These are phyloP conservation scores for Barnettozyma vustinii DNA, from an alignment of 805 yeast genomes.

Conservation along the genomic window DNA sequence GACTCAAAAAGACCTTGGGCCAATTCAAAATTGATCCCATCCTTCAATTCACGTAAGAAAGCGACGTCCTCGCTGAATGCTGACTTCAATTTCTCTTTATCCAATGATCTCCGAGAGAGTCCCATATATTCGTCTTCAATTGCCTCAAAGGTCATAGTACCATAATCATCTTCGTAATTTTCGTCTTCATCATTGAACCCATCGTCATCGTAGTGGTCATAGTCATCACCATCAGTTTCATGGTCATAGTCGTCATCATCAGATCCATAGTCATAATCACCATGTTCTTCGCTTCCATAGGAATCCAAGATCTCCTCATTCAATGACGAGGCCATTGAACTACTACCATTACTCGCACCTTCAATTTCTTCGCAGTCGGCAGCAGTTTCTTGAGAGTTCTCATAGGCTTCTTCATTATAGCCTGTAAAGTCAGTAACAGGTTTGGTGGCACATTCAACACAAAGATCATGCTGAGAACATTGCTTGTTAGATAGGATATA, in stretches of 20 bases:
- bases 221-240: neutral
- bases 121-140: neutral
- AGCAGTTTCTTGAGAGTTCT: neutral
- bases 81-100: neutral
- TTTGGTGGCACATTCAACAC: neutral
- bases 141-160: neutral
- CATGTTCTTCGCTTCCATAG: constrained; percentile 4
- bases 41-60: neutral
- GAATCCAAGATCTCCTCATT: neutral
- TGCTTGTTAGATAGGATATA: neutral
- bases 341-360: neutral
- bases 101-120: neutral
- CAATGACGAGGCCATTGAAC: neutral
- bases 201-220: too few relatives aligned
- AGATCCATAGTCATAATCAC: constrained; percentile 2
- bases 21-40: constrained; percentile 7
- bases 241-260: neutral
- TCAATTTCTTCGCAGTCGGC: neutral
- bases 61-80: constrained; percentile 4
- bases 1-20: constrained; percentile 8
- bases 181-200: neutral
- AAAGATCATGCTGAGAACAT: neutral
- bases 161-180: neutral
- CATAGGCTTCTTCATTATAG: neutral
- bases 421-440: neutral